Conservation (phyloP, 148 eudicot species). For the Persicaria tinctoria region DNA sequence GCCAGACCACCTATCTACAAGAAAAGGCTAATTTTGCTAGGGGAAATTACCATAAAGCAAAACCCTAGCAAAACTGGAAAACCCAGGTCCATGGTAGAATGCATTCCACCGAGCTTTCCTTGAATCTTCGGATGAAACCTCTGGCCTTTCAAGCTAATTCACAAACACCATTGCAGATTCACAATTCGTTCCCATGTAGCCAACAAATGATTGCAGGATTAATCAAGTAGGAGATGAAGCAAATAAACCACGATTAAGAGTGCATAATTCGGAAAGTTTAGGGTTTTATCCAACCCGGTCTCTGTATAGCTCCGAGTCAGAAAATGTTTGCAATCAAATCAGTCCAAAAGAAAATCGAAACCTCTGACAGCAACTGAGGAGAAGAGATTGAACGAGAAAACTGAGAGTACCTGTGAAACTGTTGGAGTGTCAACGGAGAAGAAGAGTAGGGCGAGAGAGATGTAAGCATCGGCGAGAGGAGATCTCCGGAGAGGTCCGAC, state of each 20-base stretch:
- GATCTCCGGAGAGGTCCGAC: no score
- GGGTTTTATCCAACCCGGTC: slow-evolving; percentile 32
- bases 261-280: not conserved
- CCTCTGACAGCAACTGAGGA: no score
- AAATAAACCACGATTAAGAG: not conserved
- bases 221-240: not conserved
- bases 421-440: slow-evolving; percentile 51
- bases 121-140: slow-evolving; percentile 34
- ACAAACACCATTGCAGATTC: slow-evolving; percentile 9
- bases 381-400: not conserved
- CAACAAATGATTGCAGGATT: not conserved
- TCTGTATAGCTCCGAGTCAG: slow-evolving; percentile 30
- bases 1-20: no score
- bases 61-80: slow-evolving; percentile 62
- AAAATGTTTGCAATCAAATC: not conserved
- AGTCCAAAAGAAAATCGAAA: not conserved
- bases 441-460: slow-evolving; percentile 50
- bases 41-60: slow-evolving; percentile 49
- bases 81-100: slow-evolving; percentile 68
- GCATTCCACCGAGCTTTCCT: slow-evolving; percentile 43
- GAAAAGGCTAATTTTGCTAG: not conserved
- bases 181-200: not conserved
- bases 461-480: no score
- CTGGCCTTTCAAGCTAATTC: slow-evolving; percentile 35
- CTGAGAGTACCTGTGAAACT: slow-evolving; percentile 34